Conservation (phyloP, 768 basidiomycete species). For the Suillus plorans region DNA sequence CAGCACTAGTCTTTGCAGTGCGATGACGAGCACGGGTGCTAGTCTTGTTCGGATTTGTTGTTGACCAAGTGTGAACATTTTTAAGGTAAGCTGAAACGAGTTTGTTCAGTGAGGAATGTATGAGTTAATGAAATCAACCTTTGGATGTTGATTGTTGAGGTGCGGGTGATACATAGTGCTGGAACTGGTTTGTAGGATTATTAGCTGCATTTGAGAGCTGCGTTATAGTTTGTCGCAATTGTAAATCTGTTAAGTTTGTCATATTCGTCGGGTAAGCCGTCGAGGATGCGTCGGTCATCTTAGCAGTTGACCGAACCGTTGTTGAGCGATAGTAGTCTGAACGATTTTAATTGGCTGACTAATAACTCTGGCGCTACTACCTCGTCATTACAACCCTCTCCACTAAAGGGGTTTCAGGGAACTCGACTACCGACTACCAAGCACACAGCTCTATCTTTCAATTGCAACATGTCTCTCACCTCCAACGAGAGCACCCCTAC, state of each 20-base stretch:
- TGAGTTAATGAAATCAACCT: conserved; percentile 17
- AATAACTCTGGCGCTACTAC: too few species aligned
- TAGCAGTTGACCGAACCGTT: background rate
- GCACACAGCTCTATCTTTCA: too few species aligned
- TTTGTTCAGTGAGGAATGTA: conserved; percentile 8
- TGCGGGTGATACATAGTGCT: conserved; percentile 31
- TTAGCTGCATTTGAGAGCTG: conserved; percentile 46
- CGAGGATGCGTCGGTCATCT: conserved; percentile 32
- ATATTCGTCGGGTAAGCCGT: conserved; percentile 35
- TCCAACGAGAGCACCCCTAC: background rate
- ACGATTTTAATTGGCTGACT: too few species aligned
- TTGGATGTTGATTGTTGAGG: conserved; percentile 30
- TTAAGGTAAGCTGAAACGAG: conserved; percentile 52
- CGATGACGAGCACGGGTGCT: conserved; percentile 40
- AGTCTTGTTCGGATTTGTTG: conserved; percentile 49
- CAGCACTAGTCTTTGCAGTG: conserved; percentile 34
- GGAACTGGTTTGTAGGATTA: conserved; percentile 30
- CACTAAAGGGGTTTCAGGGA: too few species aligned
- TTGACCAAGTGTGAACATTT: conserved; percentile 72
- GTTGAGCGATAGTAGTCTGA: too few species aligned
- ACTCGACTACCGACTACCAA: too few species aligned
- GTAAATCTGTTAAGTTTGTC: conserved; percentile 56
- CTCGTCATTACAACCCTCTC: too few species aligned
- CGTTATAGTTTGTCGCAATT: conserved; percentile 61
- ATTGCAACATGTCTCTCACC: background rate